phyloP scores from a whole-genome alignment of 169 alveolate species.

The Eimeria brunetti region DNA sequence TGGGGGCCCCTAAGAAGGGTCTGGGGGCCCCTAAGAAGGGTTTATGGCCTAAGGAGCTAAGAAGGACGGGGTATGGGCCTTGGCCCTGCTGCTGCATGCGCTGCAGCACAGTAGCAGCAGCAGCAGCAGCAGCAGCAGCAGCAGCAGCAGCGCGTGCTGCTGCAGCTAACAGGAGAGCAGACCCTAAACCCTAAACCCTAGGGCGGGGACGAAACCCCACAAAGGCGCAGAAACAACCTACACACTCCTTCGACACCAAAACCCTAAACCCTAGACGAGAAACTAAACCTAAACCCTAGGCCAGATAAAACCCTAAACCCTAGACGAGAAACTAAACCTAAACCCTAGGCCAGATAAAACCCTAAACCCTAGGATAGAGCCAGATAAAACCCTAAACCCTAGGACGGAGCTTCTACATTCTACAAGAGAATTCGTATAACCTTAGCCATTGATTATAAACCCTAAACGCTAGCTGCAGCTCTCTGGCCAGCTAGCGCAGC shows the following conservation, averaged over 20 bases:
- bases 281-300: neutral
- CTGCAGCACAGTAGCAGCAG: neutral
- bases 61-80: no score
- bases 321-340: neutral
- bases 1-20: no score
- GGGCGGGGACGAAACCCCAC: neutral
- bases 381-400: slow-evolving; percentile 2
- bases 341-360: no score
- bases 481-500: neutral
- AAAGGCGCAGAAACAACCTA: no score
- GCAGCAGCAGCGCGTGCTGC: no score
- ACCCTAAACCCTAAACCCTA: neutral
- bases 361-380: no score
- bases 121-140: no score
- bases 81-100: no score
- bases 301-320: neutral
- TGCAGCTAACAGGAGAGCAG: neutral
- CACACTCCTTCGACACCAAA: no score
- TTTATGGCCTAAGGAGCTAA: no score
- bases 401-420: neutral
- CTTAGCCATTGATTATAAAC: neutral
- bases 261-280: neutral
- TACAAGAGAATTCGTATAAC: neutral
- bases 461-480: neutral
- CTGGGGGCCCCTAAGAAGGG: no score